phyloP scores from a whole-genome alignment of 148 eudicot species.

The Vaccinium corymbosum region DNA sequence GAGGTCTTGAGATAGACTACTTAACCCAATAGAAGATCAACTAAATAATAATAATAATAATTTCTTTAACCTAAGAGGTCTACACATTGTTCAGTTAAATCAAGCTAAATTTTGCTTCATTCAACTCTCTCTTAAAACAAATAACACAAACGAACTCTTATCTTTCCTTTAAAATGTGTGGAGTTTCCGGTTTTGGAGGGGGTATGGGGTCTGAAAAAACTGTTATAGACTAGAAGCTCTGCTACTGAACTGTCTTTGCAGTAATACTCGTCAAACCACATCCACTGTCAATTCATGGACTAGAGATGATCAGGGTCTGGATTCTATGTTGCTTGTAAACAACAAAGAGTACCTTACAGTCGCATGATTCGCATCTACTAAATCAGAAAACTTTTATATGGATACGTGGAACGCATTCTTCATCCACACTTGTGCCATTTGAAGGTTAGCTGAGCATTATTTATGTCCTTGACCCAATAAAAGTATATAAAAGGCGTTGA shows the following conservation, averaged over 20 bases:
- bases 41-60: too few relatives aligned
- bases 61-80: background rate
- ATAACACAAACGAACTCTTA: too few relatives aligned
- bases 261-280: too few relatives aligned
- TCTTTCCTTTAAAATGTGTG: background rate
- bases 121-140: background rate
- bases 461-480: background rate
- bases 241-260: background rate
- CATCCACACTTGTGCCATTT: background rate
- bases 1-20: background rate
- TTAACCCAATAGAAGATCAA: background rate
- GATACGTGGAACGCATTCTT: background rate
- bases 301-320: background rate
- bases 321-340: background rate
- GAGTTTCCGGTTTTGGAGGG: background rate
- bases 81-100: background rate
- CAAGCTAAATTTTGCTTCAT: slow-evolving; percentile 1
- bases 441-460: background rate
- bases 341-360: background rate
- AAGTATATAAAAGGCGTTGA: too few relatives aligned
- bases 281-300: background rate
- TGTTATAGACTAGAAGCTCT: background rate
- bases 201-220: background rate
- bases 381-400: background rate
- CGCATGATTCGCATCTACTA: background rate